Base-by-base conservation (phyloP, 345 rosid genomes). In the Brassica napus region DNA sequence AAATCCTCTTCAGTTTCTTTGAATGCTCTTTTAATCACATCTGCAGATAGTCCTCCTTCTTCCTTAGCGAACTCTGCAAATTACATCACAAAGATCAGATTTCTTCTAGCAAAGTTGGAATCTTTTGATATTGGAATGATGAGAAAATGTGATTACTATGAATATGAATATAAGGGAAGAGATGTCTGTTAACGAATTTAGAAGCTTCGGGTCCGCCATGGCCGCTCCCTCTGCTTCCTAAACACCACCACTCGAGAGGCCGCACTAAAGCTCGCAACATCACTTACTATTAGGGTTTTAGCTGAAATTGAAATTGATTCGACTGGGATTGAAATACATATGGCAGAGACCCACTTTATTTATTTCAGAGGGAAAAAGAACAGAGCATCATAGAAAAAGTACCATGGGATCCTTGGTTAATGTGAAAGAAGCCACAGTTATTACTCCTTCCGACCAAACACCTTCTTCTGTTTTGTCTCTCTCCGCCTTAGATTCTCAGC, bases 181-280 rank as follows among this genome's bases (percentile, higher is more conserved):
- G 87, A 73, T 91, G 92, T 70, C 86, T 85, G 69, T 91, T 93
- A 74, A 95, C 94, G 79, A 95, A 95, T 80, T 97, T 73, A 16
- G 98, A 88, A 77, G 97, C 98, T 78, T 95, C 99, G 7, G 99
- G 98, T 0, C 99, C 99, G 3, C 99, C 99, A 64, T 95, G 99
- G 9, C 96, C 89, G 11, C 88, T 86, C 0, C 82, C 87, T 1
- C 90, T 75, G 74, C 88, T 72, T 44, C 94, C 94, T 31, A 90
- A 52, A 70, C 94, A 95, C 73, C 90, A 95, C 73, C 90, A 85
- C 79, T 91, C 96, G 8, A 91, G 78, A 35, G 93, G 96, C 83
- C 97, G 69, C 81, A 58, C 87, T 37, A 87, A 83, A 37, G 90
- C 77, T 59, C 97, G 88, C 60, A 90, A 73, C 92, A 88, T 82